Evolutionary conservation across 164 flowering plant genomes (phyloP), one percentile per base, ranked within the genome.

Genomic region (Annona squamosa): DNA sequence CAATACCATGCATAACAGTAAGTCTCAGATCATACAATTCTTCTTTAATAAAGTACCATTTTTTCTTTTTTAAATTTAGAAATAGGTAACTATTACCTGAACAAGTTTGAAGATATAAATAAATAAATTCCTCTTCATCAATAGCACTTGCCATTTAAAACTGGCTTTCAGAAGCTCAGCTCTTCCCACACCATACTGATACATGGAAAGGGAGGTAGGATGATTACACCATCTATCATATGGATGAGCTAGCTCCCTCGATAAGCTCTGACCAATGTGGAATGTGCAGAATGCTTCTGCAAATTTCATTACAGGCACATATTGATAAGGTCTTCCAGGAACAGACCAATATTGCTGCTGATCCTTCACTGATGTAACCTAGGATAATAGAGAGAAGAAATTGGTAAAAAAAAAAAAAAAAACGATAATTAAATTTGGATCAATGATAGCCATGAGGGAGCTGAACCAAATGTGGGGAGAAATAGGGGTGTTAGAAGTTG

Each of bases 311-410:
- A 85, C 93, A 16, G 97, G 86, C 69, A 92, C 77, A 69, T 88
- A 90, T 19, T 80, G 86, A 69, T 96, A 90, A 63, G 95, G 90
- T 19, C 84, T 81, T 46, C 79, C 81, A 70, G 77, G 82, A 77
- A 70, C 80, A 72, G 90, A 85, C 99, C 99, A 93, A 74, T 96
- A 96, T 82, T 96, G 99, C 85, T 86, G 88, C 77, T 96, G 99
- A 80, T 96, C 99, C 78, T 96, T 96, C 86, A 83, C 85, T 43
- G 99, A 96, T 6, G 81, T 85, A 63, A 95, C 98, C 98, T 95
- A 84, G 63, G 56, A 16, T 52, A 16, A 52, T 10, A 37, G 4
- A 73, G 18, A 3, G 41, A 46, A 63, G 44, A 16, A 4, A 4
- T 19, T 41, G 52, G 18, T 57, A 57, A 16, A 71, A 37, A 0